Percentiles rank a stretch among this genome's conserved stretches.
Conservation (phyloP, 106 monocot species). For the Dioscorea zingiberensis region DNA sequence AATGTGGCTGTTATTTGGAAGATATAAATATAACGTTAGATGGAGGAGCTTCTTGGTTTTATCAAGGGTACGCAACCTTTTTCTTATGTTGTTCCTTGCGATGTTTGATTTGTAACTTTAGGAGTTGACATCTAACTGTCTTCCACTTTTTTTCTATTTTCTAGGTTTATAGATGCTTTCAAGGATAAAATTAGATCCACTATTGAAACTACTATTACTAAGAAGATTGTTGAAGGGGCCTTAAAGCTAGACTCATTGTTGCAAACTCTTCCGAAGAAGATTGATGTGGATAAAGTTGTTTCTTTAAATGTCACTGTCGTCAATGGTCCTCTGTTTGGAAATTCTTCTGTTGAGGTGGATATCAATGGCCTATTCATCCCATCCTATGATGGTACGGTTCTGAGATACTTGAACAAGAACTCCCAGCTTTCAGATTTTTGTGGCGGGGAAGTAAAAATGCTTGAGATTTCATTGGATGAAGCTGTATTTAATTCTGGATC, state of each 20-base stretch:
- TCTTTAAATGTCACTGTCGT: constrained; percentile 77
- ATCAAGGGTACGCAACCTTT: constrained; percentile 79
- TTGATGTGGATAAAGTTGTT: constrained; percentile 50
- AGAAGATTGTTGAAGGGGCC: constrained; percentile 58
- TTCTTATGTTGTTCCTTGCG: background rate
- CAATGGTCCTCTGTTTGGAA: constrained; percentile 52
- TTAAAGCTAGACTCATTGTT: constrained; percentile 65
- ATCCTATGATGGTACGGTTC: constrained; percentile 11
- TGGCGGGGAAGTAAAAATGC: constrained; percentile 53
- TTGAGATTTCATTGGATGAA: constrained; percentile 68
- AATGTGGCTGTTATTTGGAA: constrained; percentile 72
- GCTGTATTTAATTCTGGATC: constrained; percentile 72
- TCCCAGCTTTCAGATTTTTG: constrained; percentile 24
- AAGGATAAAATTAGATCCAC: constrained; percentile 63
- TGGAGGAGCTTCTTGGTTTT: constrained; percentile 98
- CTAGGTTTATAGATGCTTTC: constrained; percentile 88
- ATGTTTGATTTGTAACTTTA: background rate
- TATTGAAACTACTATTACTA: constrained; percentile 62
- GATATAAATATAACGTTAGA: constrained; percentile 60
- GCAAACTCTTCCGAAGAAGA: constrained; percentile 64
- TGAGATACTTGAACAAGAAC: constrained; percentile 17
- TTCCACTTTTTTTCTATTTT: background rate
- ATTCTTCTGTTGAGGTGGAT: constrained; percentile 67
- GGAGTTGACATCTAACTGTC: background rate
- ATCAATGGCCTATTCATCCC: constrained; percentile 74